Base-by-base conservation (phyloP, 2,329 filamentous ascomycete species). In the Aspergillus quadricinctus region DNA sequence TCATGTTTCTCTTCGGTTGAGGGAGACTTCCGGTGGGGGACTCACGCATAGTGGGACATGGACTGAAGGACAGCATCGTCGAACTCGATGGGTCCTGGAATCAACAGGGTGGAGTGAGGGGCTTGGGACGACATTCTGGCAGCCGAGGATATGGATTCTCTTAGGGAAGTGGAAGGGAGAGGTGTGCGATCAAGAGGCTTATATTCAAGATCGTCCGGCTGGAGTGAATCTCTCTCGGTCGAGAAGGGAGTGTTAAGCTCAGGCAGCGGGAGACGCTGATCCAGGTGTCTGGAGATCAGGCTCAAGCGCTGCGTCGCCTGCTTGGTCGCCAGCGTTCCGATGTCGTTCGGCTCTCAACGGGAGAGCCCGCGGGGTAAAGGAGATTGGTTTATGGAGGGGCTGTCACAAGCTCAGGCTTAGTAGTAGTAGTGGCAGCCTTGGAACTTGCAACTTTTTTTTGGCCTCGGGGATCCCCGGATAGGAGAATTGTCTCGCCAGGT, bases 41-140 rank as follows among this genome's bases (percentile, higher is more conserved):
- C 64, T 64, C 58, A 72, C 77, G 69, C 79, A 91, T 88, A 96
- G 78, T 96, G 92, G 80, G 89, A 88, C 93, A 97, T 97, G 59
- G 92, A 90, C 75, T 92, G 85, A 52, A 97, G 85, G 59, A 97
- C 93, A 49, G 87, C 92, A 93, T 97, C 93, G 74, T 97, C 93
- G 72, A 97, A 97, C 80, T 97, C 93, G 75, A 97, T 96, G 70
- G 94, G 94, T 62, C 94, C 94, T 50, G 94, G 94, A 71, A 99
- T 97, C 78, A 99, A 86, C 77, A 99, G 81, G 55, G 93, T 88
- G 53, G 84, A 80, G 71, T 88, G 85, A 55, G 81, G 74, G 53
- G 82, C 68, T 76, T 87, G 84, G 54, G 68, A 71, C 43, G 83
- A 85, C 82, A 85, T 85, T 53, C 69, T 81, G 67, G 66, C 63